Conservation (phyloP, 495 filamentous ascomycete genomes). For the Aspergillus affinis region DNA sequence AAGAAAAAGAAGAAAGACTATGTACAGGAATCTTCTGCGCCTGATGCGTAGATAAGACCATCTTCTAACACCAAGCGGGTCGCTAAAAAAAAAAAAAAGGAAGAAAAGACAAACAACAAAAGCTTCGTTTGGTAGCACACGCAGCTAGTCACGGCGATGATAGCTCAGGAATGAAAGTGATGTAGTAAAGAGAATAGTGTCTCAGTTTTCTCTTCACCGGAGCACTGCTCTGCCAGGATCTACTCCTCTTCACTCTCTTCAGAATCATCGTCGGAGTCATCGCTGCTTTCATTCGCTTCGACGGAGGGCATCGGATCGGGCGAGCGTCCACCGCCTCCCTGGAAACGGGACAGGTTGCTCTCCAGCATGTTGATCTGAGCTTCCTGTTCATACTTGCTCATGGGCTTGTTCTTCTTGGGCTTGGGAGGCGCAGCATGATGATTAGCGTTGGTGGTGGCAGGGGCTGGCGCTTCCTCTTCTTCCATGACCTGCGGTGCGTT, state of each 20-base stretch:
- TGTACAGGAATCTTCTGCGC: conserved; percentile 14
- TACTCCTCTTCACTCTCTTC: conserved; percentile 59
- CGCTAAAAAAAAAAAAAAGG: conserved; percentile 14
- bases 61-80: conserved; percentile 13
- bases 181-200: conserved; percentile 1
- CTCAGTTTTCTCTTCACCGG: not conserved
- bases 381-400: conserved; percentile 94
- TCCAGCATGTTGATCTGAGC: conserved; percentile 78
- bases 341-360: conserved; percentile 52
- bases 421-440: conserved; percentile 53
- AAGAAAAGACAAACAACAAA: conserved; percentile 3
- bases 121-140: not conserved
- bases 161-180: conserved; percentile 16
- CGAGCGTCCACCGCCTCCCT: conserved; percentile 37
- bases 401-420: conserved; percentile 97
- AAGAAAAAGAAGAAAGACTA: conserved; percentile 5
- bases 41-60: conserved; percentile 5
- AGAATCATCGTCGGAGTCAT: conserved; percentile 52
- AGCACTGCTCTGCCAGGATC: conserved; percentile 3
- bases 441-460: conserved; percentile 39
- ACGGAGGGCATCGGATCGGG: conserved; percentile 45
- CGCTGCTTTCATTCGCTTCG: conserved; percentile 50
- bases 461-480: conserved; percentile 40
- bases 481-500: conserved; percentile 56
- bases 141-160: conserved; percentile 6